phyloP scores from a whole-genome alignment of 495 filamentous ascomycete species.

The Penicillium crystallinum region DNA sequence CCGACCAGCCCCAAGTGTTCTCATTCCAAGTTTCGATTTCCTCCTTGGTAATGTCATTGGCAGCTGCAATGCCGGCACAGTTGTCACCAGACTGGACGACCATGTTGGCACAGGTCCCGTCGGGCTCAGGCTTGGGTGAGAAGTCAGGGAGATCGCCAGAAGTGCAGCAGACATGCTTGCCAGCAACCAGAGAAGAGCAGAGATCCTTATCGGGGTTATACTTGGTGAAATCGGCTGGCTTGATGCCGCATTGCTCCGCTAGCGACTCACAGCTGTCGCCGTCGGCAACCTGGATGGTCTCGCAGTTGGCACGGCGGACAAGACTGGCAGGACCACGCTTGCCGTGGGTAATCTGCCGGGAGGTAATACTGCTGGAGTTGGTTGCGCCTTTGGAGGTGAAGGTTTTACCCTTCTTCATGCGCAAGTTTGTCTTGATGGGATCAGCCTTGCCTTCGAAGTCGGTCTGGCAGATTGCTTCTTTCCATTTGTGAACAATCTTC shows the following conservation, averaged over 20 bases:
- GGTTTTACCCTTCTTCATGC: neutral
- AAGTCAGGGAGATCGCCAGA: neutral
- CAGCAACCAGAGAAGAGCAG: neutral
- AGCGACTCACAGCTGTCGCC: neutral
- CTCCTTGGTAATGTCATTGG: neutral
- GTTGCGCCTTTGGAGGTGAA: neutral
- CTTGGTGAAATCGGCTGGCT: neutral
- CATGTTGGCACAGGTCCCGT: neutral
- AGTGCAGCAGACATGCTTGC: neutral
- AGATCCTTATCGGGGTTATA: neutral
- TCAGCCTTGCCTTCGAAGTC: neutral
- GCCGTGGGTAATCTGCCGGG: neutral
- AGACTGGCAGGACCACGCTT: neutral
- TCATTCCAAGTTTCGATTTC: constrained; percentile 6
- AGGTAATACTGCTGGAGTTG: neutral
- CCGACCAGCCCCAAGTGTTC: constrained; percentile 29
- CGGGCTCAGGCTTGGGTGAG: neutral
- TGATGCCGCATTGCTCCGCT: neutral
- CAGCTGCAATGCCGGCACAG: neutral
- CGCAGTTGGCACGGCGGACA: neutral
- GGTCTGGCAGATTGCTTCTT: neutral
- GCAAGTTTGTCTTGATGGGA: neutral
- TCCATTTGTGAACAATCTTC: neutral
- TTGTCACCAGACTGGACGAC: neutral
- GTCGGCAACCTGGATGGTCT: neutral